A percentile compares a stretch with the other conserved stretches of the same genome.
Evolutionary conservation across 441 rosid species (phyloP).

Genomic region (Erodium texanum): DNA sequence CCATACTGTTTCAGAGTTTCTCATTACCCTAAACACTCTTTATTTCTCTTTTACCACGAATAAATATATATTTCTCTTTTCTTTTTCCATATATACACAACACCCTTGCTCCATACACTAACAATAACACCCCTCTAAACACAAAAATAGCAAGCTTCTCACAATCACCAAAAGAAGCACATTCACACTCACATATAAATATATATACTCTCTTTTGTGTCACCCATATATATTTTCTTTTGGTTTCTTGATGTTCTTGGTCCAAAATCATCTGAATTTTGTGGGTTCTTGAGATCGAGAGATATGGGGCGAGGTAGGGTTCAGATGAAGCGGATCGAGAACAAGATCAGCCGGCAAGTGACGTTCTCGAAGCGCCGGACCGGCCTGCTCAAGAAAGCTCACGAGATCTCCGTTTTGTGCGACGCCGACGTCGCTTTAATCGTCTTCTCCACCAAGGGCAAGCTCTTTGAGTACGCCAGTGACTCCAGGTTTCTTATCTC

Average conservation of each 20-base stretch:
- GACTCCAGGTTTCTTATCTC: constrained; percentile 41
- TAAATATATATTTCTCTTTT: not conserved
- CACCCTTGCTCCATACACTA: no score
- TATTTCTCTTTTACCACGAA: no score
- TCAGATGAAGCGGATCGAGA: constrained; percentile 63
- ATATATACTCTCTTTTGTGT: no score
- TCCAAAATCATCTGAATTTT: not conserved
- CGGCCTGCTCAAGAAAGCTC: constrained; percentile 84
- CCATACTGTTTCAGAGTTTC: not conserved
- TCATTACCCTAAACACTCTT: not conserved
- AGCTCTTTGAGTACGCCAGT: constrained; percentile 71
- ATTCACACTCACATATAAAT: no score
- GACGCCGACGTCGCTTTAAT: constrained; percentile 53
- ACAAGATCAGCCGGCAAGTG: constrained; percentile 87
- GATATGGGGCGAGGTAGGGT: constrained; percentile 37
- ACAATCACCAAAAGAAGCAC: not conserved
- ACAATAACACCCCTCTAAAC: no score
- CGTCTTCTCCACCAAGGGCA: constrained; percentile 80
- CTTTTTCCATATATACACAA: no score
- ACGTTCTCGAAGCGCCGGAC: constrained; percentile 79
- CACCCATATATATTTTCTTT: no score
- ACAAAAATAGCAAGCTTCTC: not conserved
- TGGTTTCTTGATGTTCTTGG: not conserved
- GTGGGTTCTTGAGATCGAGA: not conserved
- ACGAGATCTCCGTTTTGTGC: constrained; percentile 68